Percentiles rank a stretch among this genome's conserved stretches.
phyloP scores from a whole-genome alignment of 352 stramenopile species.

The Discostella stelligera region DNA sequence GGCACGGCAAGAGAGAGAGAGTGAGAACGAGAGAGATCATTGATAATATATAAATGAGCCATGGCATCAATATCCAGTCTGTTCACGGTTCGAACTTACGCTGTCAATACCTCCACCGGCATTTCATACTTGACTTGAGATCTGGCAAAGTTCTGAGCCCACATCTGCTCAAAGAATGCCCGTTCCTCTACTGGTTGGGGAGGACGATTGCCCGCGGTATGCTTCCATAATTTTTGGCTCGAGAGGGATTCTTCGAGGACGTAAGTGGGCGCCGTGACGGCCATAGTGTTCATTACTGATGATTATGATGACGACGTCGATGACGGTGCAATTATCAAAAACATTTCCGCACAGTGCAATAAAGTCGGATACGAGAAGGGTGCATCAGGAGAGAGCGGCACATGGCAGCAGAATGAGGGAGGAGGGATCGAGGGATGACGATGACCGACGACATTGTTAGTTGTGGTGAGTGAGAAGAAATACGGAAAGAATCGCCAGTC shows the following conservation, averaged over 20 bases:
- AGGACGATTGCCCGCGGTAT: conserved; percentile 85
- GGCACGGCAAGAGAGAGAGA: too few species aligned
- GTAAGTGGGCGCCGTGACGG: conserved; percentile 81
- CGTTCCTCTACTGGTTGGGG: conserved; percentile 91
- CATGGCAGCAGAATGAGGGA: too few species aligned
- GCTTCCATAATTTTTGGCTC: conserved; percentile 81
- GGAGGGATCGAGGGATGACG: too few species aligned
- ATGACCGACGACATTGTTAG: too few species aligned
- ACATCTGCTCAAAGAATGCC: conserved; percentile 95
- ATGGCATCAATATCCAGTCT: too few species aligned
- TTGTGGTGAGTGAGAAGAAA: too few species aligned
- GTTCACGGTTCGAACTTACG: neutral
- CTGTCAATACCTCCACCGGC: conserved; percentile 72
- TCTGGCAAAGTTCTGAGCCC: conserved; percentile 94
- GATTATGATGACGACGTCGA: neutral
- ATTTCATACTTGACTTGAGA: conserved; percentile 84
- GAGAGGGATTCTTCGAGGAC: conserved; percentile 82
- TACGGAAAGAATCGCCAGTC: too few species aligned
- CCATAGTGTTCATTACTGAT: conserved; percentile 58
- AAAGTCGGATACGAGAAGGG: too few species aligned
- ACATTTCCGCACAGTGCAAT: neutral
- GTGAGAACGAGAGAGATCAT: too few species aligned
- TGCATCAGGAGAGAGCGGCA: too few species aligned
- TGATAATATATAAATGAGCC: too few species aligned
- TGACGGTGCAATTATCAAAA: neutral